These are phyloP conservation scores for Macadamia integrifolia DNA, from an alignment of 164 flowering plant species.

Conservation along the genomic window DNA sequence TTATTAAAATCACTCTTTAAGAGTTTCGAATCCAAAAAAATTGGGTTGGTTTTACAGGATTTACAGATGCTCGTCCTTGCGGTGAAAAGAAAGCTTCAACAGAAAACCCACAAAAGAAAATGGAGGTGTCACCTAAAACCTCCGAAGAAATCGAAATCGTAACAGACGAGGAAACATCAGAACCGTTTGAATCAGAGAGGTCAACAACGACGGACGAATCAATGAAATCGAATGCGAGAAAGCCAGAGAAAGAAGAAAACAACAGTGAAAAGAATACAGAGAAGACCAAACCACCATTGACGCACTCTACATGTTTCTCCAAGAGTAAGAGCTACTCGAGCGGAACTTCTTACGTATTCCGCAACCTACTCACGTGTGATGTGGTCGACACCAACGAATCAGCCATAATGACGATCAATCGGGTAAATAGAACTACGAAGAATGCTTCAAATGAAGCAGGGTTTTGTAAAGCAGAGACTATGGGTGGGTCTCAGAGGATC, in stretches of 20 bases:
- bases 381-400: constrained; percentile 45
- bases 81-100: background rate
- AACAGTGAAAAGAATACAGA: constrained; percentile 6
- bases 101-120: background rate
- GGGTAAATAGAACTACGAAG: constrained; percentile 8
- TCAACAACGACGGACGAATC: constrained; percentile 35
- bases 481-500: constrained; percentile 32
- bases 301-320: background rate
- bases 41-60: background rate
- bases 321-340: constrained; percentile 32
- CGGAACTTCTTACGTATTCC: constrained; percentile 30
- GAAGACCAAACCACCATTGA: background rate
- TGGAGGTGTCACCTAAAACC: constrained; percentile 9
- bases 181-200: constrained; percentile 25
- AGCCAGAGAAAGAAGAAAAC: background rate
- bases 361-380: constrained; percentile 46
- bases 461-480: constrained; percentile 14
- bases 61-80: background rate
- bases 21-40: too few species aligned
- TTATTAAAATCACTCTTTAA: too few species aligned
- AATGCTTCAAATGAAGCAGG: constrained; percentile 1
- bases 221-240: constrained; percentile 6
- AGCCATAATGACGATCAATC: constrained; percentile 16
- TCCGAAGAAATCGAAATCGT: constrained; percentile 8
- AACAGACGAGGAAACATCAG: constrained; percentile 29